These are phyloP conservation scores for Ogataea trehaloabstinens DNA, from an alignment of 805 yeast genomes.

Conservation along the genomic window DNA sequence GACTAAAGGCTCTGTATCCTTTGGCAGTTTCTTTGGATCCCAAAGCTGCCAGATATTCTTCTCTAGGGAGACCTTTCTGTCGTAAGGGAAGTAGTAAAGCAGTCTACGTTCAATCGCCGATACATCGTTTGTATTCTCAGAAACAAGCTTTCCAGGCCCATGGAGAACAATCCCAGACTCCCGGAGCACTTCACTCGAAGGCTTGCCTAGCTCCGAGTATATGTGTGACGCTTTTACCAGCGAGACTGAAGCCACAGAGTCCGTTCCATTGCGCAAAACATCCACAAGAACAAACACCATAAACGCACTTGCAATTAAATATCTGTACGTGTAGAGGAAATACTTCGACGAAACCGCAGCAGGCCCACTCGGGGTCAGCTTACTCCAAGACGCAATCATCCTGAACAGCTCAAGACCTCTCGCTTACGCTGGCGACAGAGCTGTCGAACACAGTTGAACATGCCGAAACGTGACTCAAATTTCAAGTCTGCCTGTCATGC, in stretches of 20 bases:
- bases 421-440: too few relatives aligned
- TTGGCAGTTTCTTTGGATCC: slow-evolving; percentile 6
- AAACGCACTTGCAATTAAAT: slow-evolving; percentile 2
- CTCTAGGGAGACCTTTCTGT: slow-evolving; percentile 10
- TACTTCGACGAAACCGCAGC: neutral
- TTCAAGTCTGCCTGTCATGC: too few relatives aligned
- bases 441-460: too few relatives aligned
- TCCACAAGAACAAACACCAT: slow-evolving; percentile 4
- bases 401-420: too few relatives aligned
- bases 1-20: slow-evolving; percentile 3
- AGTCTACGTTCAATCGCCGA: slow-evolving; percentile 13
- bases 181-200: neutral
- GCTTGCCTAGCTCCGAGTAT: neutral
- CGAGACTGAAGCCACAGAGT: slow-evolving; percentile 3
- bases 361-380: too few relatives aligned
- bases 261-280: slow-evolving; percentile 2
- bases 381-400: too few relatives aligned
- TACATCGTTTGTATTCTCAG: slow-evolving; percentile 9
- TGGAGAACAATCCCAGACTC: slow-evolving; percentile 1
- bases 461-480: too few relatives aligned
- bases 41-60: slow-evolving; percentile 18
- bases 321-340: neutral
- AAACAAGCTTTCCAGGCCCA: slow-evolving; percentile 1
- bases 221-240: neutral
- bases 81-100: slow-evolving; percentile 12